A percentile compares a stretch with the other conserved stretches of the same genome.
These are phyloP conservation scores for Xerophyta viscosa DNA, from an alignment of 106 monocot species.

Conservation along the genomic window DNA sequence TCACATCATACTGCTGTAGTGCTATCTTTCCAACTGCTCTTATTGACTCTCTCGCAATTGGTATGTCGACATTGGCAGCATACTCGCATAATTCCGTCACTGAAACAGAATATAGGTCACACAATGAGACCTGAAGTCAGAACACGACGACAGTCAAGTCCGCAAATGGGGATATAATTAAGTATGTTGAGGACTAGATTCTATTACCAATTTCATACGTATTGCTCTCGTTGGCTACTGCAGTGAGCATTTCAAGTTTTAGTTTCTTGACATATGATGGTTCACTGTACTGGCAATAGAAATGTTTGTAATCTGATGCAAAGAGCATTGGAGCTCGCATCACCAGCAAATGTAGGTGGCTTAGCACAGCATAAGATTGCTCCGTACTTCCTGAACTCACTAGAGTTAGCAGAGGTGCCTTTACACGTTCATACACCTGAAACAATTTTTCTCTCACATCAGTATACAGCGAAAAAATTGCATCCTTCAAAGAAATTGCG, in stretches of 20 bases:
- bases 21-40: constrained; percentile 99
- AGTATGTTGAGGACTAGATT: background rate
- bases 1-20: constrained; percentile 96
- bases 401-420: constrained; percentile 92
- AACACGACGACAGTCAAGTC: too few species aligned
- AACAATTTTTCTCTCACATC: background rate
- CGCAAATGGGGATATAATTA: too few species aligned
- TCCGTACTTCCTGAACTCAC: constrained; percentile 93
- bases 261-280: constrained; percentile 98
- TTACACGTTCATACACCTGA: constrained; percentile 97
- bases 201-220: constrained; percentile 92
- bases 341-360: constrained; percentile 91
- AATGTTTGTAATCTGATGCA: constrained; percentile 96
- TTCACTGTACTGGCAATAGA: constrained; percentile 91
- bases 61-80: constrained; percentile 95
- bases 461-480: too few species aligned
- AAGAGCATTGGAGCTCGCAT: constrained; percentile 98
- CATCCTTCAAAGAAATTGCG: too few species aligned
- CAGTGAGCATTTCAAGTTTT: constrained; percentile 99
- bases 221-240: constrained; percentile 97
- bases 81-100: constrained; percentile 99
- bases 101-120: constrained; percentile 16
- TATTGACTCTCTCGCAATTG: constrained; percentile 94
- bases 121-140: too few species aligned
- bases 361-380: constrained; percentile 92